A percentile compares a stretch with the other conserved stretches of the same genome.
These are phyloP conservation scores for Ganoderma multipileum DNA, from an alignment of 1,284 basidiomycete genomes.

Conservation along the genomic window DNA sequence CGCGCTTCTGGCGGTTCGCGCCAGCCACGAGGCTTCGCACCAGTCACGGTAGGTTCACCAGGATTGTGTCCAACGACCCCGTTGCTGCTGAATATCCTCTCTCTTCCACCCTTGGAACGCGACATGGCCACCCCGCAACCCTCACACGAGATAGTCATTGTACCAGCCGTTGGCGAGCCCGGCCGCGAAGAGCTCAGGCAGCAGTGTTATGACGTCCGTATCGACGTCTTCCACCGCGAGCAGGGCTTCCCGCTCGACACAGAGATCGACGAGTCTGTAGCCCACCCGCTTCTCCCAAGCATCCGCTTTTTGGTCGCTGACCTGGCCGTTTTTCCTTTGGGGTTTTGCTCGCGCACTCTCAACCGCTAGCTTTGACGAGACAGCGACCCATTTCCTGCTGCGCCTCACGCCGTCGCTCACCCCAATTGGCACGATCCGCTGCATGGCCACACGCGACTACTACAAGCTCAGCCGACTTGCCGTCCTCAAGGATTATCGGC, in stretches of 20 bases:
- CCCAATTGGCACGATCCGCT: conserved; percentile 75
- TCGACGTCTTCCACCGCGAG: conserved; percentile 72
- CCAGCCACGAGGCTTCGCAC: conserved; percentile 9
- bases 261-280: conserved; percentile 74
- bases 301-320: conserved; percentile 9
- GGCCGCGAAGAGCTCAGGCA: conserved; percentile 47
- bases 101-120: conserved; percentile 3
- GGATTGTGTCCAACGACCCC: neutral
- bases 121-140: conserved; percentile 37
- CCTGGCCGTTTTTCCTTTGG: conserved; percentile 2
- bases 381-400: conserved; percentile 72
- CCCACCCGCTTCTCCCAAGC: neutral
- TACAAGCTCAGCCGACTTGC: conserved; percentile 78
- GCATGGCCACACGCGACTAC: conserved; percentile 42
- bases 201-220: conserved; percentile 70
- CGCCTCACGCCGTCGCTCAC: conserved; percentile 62
- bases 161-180: conserved; percentile 46
- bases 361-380: conserved; percentile 59
- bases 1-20: conserved; percentile 13
- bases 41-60: conserved; percentile 12
- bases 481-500: conserved; percentile 69
- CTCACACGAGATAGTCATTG: conserved; percentile 61
- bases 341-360: conserved; percentile 12
- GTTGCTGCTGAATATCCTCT: conserved; percentile 1
- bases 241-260: conserved; percentile 74